These are phyloP conservation scores for Golubevia pallescens DNA, from an alignment of 1,284 basidiomycete species.

Conservation along the genomic window DNA sequence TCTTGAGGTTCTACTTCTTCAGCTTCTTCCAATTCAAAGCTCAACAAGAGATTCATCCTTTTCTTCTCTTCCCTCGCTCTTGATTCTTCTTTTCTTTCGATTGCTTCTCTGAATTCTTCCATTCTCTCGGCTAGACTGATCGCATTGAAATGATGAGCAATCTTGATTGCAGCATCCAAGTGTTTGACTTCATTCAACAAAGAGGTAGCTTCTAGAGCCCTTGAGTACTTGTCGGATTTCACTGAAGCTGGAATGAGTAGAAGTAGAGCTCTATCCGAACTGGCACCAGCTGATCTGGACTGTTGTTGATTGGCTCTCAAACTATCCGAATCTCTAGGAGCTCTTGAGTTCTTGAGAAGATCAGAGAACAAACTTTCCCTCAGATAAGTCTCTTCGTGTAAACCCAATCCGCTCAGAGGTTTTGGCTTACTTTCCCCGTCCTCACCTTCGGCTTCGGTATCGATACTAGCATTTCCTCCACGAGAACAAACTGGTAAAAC, in stretches of 20 bases:
- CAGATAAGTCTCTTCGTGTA: conserved; percentile 40
- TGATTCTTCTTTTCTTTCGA: conserved; percentile 32
- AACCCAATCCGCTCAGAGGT: conserved; percentile 28
- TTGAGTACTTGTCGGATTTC: conserved; percentile 53
- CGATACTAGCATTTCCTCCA: no score
- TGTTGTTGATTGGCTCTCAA: no score
- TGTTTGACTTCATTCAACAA: conserved; percentile 46
- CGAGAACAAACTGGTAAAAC: conserved; percentile 23
- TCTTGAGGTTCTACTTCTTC: no score
- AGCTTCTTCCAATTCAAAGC: no score
- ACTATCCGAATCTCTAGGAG: no score
- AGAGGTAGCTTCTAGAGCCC: conserved; percentile 53
- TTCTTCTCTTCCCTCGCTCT: conserved; percentile 9
- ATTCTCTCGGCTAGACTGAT: conserved; percentile 54
- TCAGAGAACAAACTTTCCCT: conserved; percentile 32
- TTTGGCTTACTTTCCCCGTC: conserved; percentile 7
- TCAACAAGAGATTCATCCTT: no score
- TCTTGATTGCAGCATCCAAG: conserved; percentile 59
- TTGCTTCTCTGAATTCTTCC: conserved; percentile 17
- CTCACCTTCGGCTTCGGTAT: no score
- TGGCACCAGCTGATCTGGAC: no score
- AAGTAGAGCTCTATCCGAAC: conserved; percentile 46
- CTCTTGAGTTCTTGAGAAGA: no score
- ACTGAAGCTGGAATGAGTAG: conserved; percentile 58
- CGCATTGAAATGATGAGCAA: conserved; percentile 57